Base-by-base conservation (phyloP, 768 basidiomycete species). In the Myochromella boudieri region DNA sequence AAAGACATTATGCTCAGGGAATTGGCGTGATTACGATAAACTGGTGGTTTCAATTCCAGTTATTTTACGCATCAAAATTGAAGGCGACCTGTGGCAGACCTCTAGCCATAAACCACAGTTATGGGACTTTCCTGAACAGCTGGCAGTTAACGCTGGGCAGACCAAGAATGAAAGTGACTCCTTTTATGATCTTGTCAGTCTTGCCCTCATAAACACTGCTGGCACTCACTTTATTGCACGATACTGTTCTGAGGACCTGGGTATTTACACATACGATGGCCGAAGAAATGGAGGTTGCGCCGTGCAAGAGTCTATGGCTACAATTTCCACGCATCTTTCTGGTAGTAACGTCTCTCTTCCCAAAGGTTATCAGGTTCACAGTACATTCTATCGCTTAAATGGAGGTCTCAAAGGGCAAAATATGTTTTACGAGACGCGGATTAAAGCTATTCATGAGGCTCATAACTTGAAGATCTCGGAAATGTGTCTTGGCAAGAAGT, bases 241-340 rank as follows among this genome's bases (percentile, higher is more conserved):
- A 2, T 64, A 59, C 41, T 20, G 28, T 4, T 44, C 21, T 12
- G 26, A 58, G 6, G 18, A 48, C 7, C 38, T 49, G 20, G 27
- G 29, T 2, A 49, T 65, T 24, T 62, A 54, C 36, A 61, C 53
- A 1, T 61, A 61, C 43, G 56, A 61, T 47, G 56, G 55, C 4
- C 44, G 51, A 44, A 28, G 47, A 8, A 36, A 55, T 34, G 36
- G 37, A 22, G 60, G 60, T 21, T 26, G 25, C 17, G 44, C 57
- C 5, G 36, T 51, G 1, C 28, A 31, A 6, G 56, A 56, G 25
- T 15, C 25, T 3, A 22, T 40, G 20, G 48, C 53, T 4, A 50
- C 28, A 8, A 6, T 28, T 45, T 14, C 12, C 1, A 48, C 46
- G 11, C 51, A 55, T 37, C n/a, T 57, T 26, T 31, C 55, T 11